Base-by-base conservation (phyloP, 2,329 filamentous ascomycete genomes). In the Claviceps arundinis region DNA sequence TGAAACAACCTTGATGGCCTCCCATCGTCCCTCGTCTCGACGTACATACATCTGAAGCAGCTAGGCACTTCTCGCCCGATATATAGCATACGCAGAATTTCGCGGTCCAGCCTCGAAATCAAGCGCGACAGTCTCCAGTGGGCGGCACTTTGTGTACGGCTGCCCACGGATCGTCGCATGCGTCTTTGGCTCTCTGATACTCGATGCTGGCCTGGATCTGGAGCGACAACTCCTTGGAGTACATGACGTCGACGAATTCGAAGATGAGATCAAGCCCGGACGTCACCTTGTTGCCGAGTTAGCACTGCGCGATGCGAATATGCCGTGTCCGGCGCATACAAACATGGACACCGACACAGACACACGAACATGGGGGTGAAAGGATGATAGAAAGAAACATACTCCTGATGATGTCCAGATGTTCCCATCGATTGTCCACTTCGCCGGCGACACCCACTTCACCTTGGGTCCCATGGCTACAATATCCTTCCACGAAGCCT, bases 401-500 rank as follows among this genome's bases (percentile, higher is more conserved):
- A 66, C 64, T 48, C 83, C 82, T 1, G 78, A 81, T 4, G 76
- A 77, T 3, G 76, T 80, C 80, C 82, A 86, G 3, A 84, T 66
- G 51, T 83, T 81, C 4, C 77, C 81, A 62, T 85, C 81, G 0
- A 71, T 67, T 0, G 84, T 77, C 80, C 81, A 86, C 44, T 82
- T 70, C 26, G 82, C 82, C 41, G 72, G 69, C 1, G 70, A 65
- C 30, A 81, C 70, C 82, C 82, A 87, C 1, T 75, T 61, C 0
- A 81, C 77, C 0, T 70, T 64, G 0, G 72, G 69, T 0, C 75
- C 71, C 47, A 71, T 62, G 1, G 66, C 59, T 1, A 65, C 73
- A 3, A 76, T 73, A 56, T 64, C 62, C 5, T 65, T 63, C 69
- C 75, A 85, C 0, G 72, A 69, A 7, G 61, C 61, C 64, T 86